A percentile compares a stretch with the other conserved stretches of the same genome.
Evolutionary conservation across 164 flowering plant genomes (phyloP).

Genomic region (Piper betle): DNA sequence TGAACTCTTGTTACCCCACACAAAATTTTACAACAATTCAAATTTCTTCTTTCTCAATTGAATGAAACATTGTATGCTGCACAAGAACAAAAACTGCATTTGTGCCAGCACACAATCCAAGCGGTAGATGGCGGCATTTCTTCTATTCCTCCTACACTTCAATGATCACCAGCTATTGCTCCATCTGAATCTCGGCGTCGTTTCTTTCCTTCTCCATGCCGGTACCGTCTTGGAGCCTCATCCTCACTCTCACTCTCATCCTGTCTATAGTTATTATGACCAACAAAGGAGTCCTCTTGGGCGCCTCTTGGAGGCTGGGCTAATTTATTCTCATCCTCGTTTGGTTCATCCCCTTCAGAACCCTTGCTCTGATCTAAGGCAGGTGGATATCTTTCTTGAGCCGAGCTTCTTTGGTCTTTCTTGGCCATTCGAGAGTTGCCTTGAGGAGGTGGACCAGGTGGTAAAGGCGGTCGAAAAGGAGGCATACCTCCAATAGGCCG

Average conservation of each 20-base stretch:
- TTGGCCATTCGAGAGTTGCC: conserved; percentile 17
- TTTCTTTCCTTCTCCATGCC: conserved; percentile 88
- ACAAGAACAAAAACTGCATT: too few species aligned
- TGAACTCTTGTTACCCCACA: too few species aligned
- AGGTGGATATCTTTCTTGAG: conserved; percentile 28
- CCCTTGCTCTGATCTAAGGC: conserved; percentile 41
- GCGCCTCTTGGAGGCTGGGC: conserved; percentile 28
- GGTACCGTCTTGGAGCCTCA: conserved; percentile 90
- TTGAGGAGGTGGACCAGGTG: conserved; percentile 31
- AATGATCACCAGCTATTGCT: conserved; percentile 6
- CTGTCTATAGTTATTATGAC: conserved; percentile 33
- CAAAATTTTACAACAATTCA: too few species aligned
- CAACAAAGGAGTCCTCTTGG: conserved; percentile 37
- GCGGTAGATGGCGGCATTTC: too few species aligned
- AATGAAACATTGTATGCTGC: too few species aligned
- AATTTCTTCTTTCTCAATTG: too few species aligned
- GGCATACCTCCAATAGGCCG: conserved; percentile 47
- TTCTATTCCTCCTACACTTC: neutral
- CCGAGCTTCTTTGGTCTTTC: conserved; percentile 50
- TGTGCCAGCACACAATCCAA: too few species aligned
- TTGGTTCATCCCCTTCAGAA: conserved; percentile 29
- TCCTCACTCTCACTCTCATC: conserved; percentile 96
- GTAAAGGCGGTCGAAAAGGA: conserved; percentile 32
- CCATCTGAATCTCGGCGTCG: conserved; percentile 43
- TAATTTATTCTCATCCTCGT: conserved; percentile 31